A percentile compares a stretch with the other conserved stretches of the same genome.
Evolutionary conservation across 2,329 filamentous ascomycete species (phyloP).

Genomic region (Exophiala viscosa): DNA sequence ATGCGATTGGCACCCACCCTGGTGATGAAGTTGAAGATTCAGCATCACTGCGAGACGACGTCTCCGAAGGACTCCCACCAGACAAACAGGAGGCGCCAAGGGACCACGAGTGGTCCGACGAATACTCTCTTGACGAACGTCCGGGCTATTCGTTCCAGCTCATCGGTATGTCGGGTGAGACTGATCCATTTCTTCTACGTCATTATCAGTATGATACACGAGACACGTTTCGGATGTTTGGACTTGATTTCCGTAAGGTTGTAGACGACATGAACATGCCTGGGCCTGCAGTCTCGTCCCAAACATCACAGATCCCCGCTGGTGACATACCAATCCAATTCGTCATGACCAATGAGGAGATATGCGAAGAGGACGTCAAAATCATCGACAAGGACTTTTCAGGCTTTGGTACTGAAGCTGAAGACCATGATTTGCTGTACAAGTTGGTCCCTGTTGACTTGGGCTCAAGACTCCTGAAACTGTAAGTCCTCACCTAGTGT

Average conservation of each 20-base stretch:
- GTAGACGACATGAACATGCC: constrained; percentile 8
- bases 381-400: constrained; percentile 11
- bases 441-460: constrained; percentile 9
- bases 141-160: constrained; percentile 13
- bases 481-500: constrained; percentile 3
- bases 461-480: constrained; percentile 13
- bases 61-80: neutral
- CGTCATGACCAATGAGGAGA: constrained; percentile 10
- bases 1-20: neutral
- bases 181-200: constrained; percentile 15
- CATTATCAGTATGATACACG: constrained; percentile 12
- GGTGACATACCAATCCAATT: constrained; percentile 12
- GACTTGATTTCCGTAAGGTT: constrained; percentile 13
- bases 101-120: constrained; percentile 7
- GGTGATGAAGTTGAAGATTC: too few relatives aligned
- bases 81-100: constrained; percentile 4
- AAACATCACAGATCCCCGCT: constrained; percentile 5
- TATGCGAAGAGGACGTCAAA: constrained; percentile 13
- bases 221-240: constrained; percentile 14
- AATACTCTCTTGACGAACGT: constrained; percentile 12
- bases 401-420: constrained; percentile 8
- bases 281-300: neutral
- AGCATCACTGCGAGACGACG: neutral
- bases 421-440: constrained; percentile 8
- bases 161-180: constrained; percentile 9